A percentile compares a stretch with the other conserved stretches of the same genome.
Conservation (phyloP, 2,329 filamentous ascomycete species). For the Botrytis tulipae region DNA sequence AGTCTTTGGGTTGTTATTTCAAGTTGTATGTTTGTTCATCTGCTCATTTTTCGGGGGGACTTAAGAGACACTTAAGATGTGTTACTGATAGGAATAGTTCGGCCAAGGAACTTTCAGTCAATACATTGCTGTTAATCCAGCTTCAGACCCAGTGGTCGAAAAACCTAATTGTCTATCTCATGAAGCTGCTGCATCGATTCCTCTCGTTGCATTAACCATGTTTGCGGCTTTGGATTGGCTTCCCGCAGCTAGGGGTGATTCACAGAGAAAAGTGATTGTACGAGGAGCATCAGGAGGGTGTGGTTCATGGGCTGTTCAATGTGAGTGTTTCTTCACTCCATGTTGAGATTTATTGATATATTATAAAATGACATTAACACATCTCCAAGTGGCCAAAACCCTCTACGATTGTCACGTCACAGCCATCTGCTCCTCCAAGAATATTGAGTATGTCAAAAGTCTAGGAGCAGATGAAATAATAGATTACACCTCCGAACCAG, state of each 20-base stretch:
- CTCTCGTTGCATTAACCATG: constrained; percentile 45
- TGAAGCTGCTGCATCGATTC: constrained; percentile 45
- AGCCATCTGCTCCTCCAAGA: constrained; percentile 35
- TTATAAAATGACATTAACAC: constrained; percentile 2
- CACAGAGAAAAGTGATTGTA: constrained; percentile 31
- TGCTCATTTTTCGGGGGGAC: too few relatives aligned
- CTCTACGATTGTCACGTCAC: constrained; percentile 35
- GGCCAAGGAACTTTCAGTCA: constrained; percentile 37
- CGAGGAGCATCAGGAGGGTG: constrained; percentile 36
- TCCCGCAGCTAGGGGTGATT: constrained; percentile 21
- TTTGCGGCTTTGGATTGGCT: constrained; percentile 38
- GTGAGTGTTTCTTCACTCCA: constrained; percentile 22
- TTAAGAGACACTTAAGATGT: too few relatives aligned
- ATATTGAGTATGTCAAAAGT: constrained; percentile 31
- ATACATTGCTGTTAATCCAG: constrained; percentile 34
- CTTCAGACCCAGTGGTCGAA: constrained; percentile 31
- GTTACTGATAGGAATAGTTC: constrained; percentile 26
- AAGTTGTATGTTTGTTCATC: constrained; percentile 27
- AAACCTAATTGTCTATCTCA: constrained; percentile 46
- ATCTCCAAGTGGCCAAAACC: constrained; percentile 32
- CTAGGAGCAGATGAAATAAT: constrained; percentile 36
- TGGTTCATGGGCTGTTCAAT: constrained; percentile 34
- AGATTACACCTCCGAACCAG: constrained; percentile 33
- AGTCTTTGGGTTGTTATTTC: constrained; percentile 39
- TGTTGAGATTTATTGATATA: not conserved